Evolutionary conservation across 192 early-diverging fungal genomes (phyloP).

Genomic region (Thoreauomyces humboldtii): DNA sequence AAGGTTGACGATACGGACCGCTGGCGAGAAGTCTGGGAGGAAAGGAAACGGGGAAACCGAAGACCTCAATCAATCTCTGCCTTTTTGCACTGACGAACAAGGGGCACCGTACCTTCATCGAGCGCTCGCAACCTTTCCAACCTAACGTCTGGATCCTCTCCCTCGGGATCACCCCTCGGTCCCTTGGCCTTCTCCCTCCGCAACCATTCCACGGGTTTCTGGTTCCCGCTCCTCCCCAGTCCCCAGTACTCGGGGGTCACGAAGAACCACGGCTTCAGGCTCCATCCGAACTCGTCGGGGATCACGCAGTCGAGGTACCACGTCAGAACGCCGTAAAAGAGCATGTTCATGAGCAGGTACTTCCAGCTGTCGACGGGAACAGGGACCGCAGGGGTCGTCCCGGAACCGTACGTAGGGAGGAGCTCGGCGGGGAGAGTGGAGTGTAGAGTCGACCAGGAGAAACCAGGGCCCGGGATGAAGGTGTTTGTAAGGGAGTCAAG

Average conservation of each 20-base stretch:
- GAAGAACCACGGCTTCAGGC: constrained; percentile 58
- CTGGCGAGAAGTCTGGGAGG: constrained; percentile 6
- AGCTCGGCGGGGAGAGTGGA: constrained; percentile 6
- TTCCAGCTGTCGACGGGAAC: constrained; percentile 61
- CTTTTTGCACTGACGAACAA: not conserved
- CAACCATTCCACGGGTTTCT: constrained; percentile 41
- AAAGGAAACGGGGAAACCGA: not conserved
- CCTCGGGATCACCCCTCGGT: constrained; percentile 2
- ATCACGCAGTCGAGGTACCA: constrained; percentile 78
- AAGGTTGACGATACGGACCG: constrained; percentile 48
- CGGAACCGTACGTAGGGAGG: constrained; percentile 41
- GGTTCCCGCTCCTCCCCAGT: constrained; percentile 25
- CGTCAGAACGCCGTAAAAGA: constrained; percentile 56
- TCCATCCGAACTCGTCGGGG: constrained; percentile 70
- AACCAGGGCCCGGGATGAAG: constrained; percentile 68
- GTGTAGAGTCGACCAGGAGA: constrained; percentile 35
- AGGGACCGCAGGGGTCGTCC: constrained; percentile 53
- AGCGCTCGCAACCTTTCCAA: constrained; percentile 41
- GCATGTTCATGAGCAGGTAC: constrained; percentile 64
- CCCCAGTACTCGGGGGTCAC: constrained; percentile 68
- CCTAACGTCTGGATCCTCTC: constrained; percentile 55
- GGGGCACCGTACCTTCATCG: constrained; percentile 35
- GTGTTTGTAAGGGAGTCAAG: constrained; percentile 55
- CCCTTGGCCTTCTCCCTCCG: constrained; percentile 6
- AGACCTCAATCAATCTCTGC: too few relatives aligned